phyloP scores from a whole-genome alignment of 2,329 filamentous ascomycete genomes.

The Botrytis elliptica region DNA sequence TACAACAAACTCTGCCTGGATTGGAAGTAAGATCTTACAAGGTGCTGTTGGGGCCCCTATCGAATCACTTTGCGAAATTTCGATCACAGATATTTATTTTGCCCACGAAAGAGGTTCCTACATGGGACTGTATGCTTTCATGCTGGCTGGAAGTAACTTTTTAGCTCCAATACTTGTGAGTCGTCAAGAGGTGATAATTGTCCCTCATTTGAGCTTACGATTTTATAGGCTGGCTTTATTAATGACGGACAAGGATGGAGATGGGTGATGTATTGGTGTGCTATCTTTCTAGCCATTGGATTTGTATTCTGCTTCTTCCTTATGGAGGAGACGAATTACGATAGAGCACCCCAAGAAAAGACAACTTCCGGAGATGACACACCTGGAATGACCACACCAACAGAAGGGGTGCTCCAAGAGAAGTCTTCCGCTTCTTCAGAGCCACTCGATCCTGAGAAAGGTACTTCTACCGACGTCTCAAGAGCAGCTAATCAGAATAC shows the following conservation, averaged over 20 bases:
- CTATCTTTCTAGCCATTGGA: conserved; percentile 50
- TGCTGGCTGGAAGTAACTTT: conserved; percentile 47
- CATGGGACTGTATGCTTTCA: conserved; percentile 46
- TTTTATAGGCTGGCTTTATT: conserved; percentile 46
- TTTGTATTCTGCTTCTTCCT: conserved; percentile 56
- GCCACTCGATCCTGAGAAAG: conserved; percentile 27
- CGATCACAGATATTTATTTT: conserved; percentile 43
- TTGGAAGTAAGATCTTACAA: conserved; percentile 34
- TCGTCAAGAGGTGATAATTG: background rate
- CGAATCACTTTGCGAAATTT: conserved; percentile 39
- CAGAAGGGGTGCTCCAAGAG: conserved; percentile 11
- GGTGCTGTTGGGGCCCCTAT: conserved; percentile 36
- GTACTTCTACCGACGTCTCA: background rate
- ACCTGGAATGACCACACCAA: conserved; percentile 23
- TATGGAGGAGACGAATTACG: conserved; percentile 57
- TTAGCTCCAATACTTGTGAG: conserved; percentile 46
- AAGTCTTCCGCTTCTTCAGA: background rate
- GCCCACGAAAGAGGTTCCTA: conserved; percentile 46
- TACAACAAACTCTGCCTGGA: conserved; percentile 42
- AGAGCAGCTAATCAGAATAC: background rate
- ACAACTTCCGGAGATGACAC: conserved; percentile 12
- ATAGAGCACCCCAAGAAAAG: conserved; percentile 29
- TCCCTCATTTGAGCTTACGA: background rate
- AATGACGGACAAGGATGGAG: conserved; percentile 49
- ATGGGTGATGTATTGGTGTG: conserved; percentile 53